Base-by-base conservation (phyloP, 2,329 filamentous ascomycete genomes). In the Alternaria solani region DNA sequence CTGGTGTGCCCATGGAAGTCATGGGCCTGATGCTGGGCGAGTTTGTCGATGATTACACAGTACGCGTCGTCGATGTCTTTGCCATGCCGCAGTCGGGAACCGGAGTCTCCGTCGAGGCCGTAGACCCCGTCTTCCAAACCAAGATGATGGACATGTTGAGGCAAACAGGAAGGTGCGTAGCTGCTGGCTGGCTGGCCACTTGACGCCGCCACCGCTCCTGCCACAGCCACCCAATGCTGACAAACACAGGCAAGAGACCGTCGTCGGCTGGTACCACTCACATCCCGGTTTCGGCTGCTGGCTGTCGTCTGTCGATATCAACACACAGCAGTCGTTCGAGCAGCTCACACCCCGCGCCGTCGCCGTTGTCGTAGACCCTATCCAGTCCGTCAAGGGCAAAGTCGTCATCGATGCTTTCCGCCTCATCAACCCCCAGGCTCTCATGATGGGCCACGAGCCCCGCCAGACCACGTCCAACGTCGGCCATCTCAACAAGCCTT, bases 111-210 rank as follows among this genome's bases (percentile, higher is more conserved):
- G 95, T 99, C 74, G 95, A 99, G 82, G 96, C 95, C 52, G 95
- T 99, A 65, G 95, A 99, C 78, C 93, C 94, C 9, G 95, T 99
- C 34, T 99, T 99, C 81, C 95, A 99, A 84, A 97, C 93, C 75
- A 99, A 97, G 86, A 99, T 99, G 95, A 99, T 99, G 95, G 95
- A 99, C 79, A 98, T 99, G 95, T 85, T 99, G 78, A 87, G 92
- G 75, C 95, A 99, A 85, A 99, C 95, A 59, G 95, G 95, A 82
- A 88, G 95, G 93, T 96, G 84, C 26, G 67, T 49, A 48, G 20
- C 12, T 5, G 20, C 23, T 38, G 20, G 23, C 23, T 38, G 20
- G 23, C 4, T 56, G 39, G 18, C 30, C 52, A 4, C 20, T 36
- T 3, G 36, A 32, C 12, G 39, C 53, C 28, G 44, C 57, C 52